These are phyloP conservation scores for Gamarada debralockiae DNA, from an alignment of 495 filamentous ascomycete species.

Conservation along the genomic window DNA sequence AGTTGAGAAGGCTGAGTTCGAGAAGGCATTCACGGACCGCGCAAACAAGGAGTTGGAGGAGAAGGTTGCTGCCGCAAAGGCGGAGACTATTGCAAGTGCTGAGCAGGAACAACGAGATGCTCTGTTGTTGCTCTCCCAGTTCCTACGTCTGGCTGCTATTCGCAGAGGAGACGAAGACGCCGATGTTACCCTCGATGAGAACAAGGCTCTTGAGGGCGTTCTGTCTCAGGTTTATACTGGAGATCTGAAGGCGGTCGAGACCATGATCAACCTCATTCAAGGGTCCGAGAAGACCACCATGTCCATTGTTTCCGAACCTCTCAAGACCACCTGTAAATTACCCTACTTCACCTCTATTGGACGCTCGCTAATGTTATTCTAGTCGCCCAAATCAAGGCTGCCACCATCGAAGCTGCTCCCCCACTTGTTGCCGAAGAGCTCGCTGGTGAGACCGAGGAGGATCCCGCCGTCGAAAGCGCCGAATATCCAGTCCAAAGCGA, in stretches of 20 bases:
- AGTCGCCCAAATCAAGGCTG: slow-evolving; percentile 69
- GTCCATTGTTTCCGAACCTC: slow-evolving; percentile 56
- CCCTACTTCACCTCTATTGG: background rate
- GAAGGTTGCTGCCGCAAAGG: slow-evolving; percentile 54
- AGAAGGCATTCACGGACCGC: slow-evolving; percentile 67
- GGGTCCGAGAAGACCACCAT: slow-evolving; percentile 70
- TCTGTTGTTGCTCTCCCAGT: slow-evolving; percentile 69
- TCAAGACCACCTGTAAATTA: slow-evolving; percentile 75
- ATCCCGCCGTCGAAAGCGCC: slow-evolving; percentile 16
- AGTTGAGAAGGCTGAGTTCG: slow-evolving; percentile 67
- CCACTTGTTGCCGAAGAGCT: slow-evolving; percentile 31
- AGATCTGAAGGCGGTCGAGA: slow-evolving; percentile 71
- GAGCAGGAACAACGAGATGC: slow-evolving; percentile 47
- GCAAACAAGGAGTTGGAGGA: slow-evolving; percentile 64
- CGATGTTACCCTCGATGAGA: slow-evolving; percentile 57
- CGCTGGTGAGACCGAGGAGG: slow-evolving; percentile 22
- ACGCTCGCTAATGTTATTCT: slow-evolving; percentile 26
- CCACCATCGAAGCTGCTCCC: slow-evolving; percentile 46
- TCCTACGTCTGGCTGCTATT: slow-evolving; percentile 73
- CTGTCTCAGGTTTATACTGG: slow-evolving; percentile 87
- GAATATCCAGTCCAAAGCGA: slow-evolving; percentile 54
- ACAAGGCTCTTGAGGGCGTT: slow-evolving; percentile 83
- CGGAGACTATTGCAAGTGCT: slow-evolving; percentile 52
- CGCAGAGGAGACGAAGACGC: slow-evolving; percentile 62
- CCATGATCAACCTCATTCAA: slow-evolving; percentile 81